Base-by-base conservation (phyloP, 306 rosid species). In the Ormosia emarginata region DNA sequence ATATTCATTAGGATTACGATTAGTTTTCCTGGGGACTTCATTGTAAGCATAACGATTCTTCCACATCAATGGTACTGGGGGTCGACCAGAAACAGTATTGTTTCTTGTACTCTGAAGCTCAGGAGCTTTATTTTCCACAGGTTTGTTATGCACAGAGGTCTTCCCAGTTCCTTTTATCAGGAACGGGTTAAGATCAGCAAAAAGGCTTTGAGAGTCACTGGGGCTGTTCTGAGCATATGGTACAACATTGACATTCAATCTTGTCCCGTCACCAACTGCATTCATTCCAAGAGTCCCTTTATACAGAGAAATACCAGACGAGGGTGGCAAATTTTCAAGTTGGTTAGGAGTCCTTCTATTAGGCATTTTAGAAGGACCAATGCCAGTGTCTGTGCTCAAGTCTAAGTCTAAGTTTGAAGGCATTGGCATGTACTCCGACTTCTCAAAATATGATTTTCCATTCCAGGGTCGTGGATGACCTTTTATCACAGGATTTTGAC, bases 151-250 rank as follows among this genome's bases (percentile, higher is more conserved):
- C 46, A 83, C 81, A 76, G 86, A 71, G 77, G 91, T 75, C 88
- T 91, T 95, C 74, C 94, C 93, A 47, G 92, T 90, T 85, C 99
- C 98, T 84, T 90, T 96, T 75, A 96, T 88, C 83, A 79, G 95
- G 87, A 96, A 93, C 15, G 98, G 97, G 72, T 93, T 96, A 82
- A 93, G 96, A 76, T 96, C 99, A 1, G 97, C 93, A 86, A 96
- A 96, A 68, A 93, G 97, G 81, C 74, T 86, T 65, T 87, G 89
- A 71, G 93, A 34, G 79, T 96, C 98, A 72, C 89, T 94, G 6
- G 86, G 75, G 81, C 63, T 84, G 75, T 85, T 90, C 71, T 93
- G 96, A 79, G 85, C 86, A 86, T 89, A 91, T 58, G 99, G 97
- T 44, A 91, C 93, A 47, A 90, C 92, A 91, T 96, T 96, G 77